Evolutionary conservation across 441 rosid species (phyloP), one percentile per base, ranked within the genome.

Genomic region (Mallotus japonicus): DNA sequence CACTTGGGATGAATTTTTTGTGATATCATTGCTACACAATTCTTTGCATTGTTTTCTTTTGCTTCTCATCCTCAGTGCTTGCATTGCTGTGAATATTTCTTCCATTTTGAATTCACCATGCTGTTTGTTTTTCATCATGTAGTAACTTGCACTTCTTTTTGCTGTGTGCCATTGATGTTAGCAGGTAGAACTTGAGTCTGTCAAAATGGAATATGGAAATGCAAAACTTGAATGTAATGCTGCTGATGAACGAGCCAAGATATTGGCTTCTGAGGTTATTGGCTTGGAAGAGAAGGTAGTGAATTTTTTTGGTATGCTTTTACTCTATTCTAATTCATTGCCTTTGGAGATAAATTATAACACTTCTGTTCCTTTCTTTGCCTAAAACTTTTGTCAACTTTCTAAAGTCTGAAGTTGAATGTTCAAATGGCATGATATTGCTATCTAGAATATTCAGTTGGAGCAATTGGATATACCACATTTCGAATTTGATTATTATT

Each of bases 261-360:
- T 96, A 80, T 82, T 96, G 84, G 98, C 99, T 76, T 87, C 98
- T 63, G 99, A 96, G 86, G 99, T 93, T 75, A 93, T 96, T 60
- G 88, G 93, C 69, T 88, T 96, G 85, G 99, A 96, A 87, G 99
- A 96, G 85, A 96, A 96, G 98, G 99, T 95, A 85, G 53, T 68
- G 50, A 24, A 56, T 66, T 69, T 74, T 72, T 69, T 68, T 49
- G n/a, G 24, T 60, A 53, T 69, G 71, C 51, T 73, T 7, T 59
- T n/a, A 13, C 60, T 20, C 8, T 6, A 9, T 8, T 42, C 32
- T 42, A 11, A 42, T 42, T 47, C 67, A 8, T 58, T 49, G 60
- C 16, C 28, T 75, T 62, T 14, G 19, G 19, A 49, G 65, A 49
- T 50, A 37, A 37, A 37, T 37, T 37, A 3, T 37, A 13, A 61